phyloP scores from a whole-genome alignment of 202 grass and related monocot genomes.

The Panicum hallii region DNA sequence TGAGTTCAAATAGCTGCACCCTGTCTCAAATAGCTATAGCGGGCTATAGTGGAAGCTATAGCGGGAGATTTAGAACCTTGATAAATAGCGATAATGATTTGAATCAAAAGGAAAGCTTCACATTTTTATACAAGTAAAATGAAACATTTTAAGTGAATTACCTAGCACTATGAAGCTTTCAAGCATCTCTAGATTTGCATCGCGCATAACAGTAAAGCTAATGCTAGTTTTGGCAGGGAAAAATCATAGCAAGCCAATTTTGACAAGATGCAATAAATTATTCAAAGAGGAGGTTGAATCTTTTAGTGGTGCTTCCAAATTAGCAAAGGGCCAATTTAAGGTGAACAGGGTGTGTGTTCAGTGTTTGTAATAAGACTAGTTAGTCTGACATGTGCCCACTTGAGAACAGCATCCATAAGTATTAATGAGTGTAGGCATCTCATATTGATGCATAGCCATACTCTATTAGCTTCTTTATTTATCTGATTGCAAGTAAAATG shows the following conservation, averaged over 20 bases:
- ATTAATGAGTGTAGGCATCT: background rate
- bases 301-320: constrained; percentile 19
- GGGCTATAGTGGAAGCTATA: no score
- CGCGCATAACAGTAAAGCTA: constrained; percentile 8
- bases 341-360: background rate
- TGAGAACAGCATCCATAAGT: background rate
- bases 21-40: no score
- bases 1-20: no score
- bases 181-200: constrained; percentile 1
- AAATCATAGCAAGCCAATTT: background rate
- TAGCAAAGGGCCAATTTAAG: constrained; percentile 4
- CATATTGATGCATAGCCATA: constrained; percentile 7
- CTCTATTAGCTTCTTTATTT: constrained; percentile 18
- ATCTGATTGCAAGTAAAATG: constrained; percentile 6
- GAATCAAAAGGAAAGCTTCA: constrained; percentile 4
- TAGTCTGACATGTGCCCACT: background rate
- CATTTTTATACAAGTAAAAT: constrained; percentile 27
- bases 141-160: constrained; percentile 13
- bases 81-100: constrained; percentile 21
- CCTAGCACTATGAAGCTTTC: constrained; percentile 17
- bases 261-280: background rate
- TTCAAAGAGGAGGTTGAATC: constrained; percentile 14
- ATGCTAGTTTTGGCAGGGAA: constrained; percentile 1
- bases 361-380: constrained; percentile 21
- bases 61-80: no score